Percentiles rank a stretch among this genome's conserved stretches.
Evolutionary conservation across 2,329 filamentous ascomycete genomes (phyloP).

Genomic region (Reticulascus tulasneorum): DNA sequence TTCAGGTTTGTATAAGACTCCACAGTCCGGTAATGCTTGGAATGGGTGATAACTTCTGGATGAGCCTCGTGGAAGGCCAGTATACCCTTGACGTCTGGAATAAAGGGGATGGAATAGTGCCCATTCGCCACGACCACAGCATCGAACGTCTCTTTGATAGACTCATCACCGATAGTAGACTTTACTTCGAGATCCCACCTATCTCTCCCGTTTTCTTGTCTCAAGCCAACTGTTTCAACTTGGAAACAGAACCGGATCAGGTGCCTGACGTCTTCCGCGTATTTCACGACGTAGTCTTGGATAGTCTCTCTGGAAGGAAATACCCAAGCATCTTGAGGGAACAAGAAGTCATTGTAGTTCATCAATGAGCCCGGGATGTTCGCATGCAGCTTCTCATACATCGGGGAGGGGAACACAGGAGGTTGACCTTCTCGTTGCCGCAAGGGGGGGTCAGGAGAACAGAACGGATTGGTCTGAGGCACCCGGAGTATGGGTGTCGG

Average conservation of each 20-base stretch:
- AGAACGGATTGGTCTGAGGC: constrained; percentile 66
- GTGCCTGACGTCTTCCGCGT: constrained; percentile 63
- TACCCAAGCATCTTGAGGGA: constrained; percentile 60
- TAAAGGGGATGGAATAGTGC: constrained; percentile 66
- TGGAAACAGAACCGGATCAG: constrained; percentile 68
- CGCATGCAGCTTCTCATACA: constrained; percentile 79
- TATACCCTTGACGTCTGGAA: constrained; percentile 61
- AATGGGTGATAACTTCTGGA: constrained; percentile 63
- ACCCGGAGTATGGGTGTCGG: constrained; percentile 47
- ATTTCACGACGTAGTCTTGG: constrained; percentile 68
- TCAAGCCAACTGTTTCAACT: constrained; percentile 54
- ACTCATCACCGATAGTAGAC: constrained; percentile 40
- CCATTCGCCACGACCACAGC: constrained; percentile 73
- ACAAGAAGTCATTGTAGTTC: constrained; percentile 69
- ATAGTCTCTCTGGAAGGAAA: constrained; percentile 73
- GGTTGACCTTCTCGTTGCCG: constrained; percentile 34
- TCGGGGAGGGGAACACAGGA: constrained; percentile 71
- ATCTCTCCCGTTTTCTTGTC: constrained; percentile 27
- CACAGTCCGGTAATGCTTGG: constrained; percentile 73
- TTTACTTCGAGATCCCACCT: constrained; percentile 60
- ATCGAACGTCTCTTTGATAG: constrained; percentile 55
- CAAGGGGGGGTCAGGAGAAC: constrained; percentile 60
- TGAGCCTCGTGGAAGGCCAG: constrained; percentile 54
- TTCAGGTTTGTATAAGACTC: constrained; percentile 63
- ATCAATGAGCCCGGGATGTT: constrained; percentile 84